Base-by-base conservation (phyloP, 352 stramenopile genomes). In the Phytophthora ramorum region DNA sequence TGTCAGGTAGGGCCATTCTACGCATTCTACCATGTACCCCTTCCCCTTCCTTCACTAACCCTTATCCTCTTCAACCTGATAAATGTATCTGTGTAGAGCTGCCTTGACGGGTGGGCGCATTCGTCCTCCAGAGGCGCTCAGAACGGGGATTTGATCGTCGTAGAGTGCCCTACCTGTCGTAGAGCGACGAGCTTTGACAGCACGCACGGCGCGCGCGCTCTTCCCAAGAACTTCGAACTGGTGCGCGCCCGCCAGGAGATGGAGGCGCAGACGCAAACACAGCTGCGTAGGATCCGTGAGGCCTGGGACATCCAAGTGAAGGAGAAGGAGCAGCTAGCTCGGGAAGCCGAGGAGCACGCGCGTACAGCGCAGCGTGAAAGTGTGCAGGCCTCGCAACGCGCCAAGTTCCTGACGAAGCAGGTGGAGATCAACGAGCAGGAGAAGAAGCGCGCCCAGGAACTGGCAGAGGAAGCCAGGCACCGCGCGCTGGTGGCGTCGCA, bases 201-300 rank as follows among this genome's bases (percentile, higher is more conserved):
- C 7, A 32, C 61, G 0, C 61, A 63, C 16, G 83, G 85, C 12
- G 77, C 76, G 22, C 75, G 81, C 14, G 75, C 76, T n/a, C 73
- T 95, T 40, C 82, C 87, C 30, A 95, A 95, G 70, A 95, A 95
- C 69, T 95, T 79, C 70, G 87, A 95, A 65, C 71, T 95, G 26
- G 73, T 95, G 44, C 85, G 87, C 48, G 87, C 91, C n/a, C 82
- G 87, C 17, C 83, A 95, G 51, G 87, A 95, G 71, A 90, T 95
- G 66, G 83, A 93, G 50, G 71, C 58, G 38, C 82, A 92, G 56
- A 90, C 81, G 19, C 79, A 91, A 56, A 59, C 55, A n/a, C 83
- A 91, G 12, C 40, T 92, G 28, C 56, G 59, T 5, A 67, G 70
- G 22, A 60, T 93, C 8, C 81, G 85, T 49, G 65, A 83, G 52